A percentile compares a stretch with the other conserved stretches of the same genome.
Evolutionary conservation across 192 early-diverging fungal genomes (phyloP).

Genomic region (Paraglomus occultum): DNA sequence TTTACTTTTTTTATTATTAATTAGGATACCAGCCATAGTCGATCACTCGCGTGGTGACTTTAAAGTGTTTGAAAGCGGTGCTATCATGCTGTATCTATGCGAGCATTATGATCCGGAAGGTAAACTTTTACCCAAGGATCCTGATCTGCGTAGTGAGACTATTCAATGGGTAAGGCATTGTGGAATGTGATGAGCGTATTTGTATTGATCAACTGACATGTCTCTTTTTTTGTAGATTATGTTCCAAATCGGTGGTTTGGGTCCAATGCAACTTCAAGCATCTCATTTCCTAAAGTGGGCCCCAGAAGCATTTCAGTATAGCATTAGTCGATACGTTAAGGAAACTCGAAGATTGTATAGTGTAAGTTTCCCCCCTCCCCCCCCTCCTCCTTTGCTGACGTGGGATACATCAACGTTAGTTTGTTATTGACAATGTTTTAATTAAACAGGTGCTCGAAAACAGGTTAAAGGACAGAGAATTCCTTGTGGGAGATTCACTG

Average conservation of each 20-base stretch:
- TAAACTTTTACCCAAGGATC: conserved; percentile 44
- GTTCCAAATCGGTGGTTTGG: conserved; percentile 46
- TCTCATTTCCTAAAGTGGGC: conserved; percentile 49
- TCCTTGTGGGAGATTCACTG: conserved; percentile 38
- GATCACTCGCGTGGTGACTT: conserved; percentile 52
- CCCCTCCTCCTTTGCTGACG: too few relatives aligned
- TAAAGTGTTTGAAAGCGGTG: conserved; percentile 55
- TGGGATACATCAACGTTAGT: too few relatives aligned
- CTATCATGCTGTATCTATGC: conserved; percentile 57
- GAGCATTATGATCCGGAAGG: conserved; percentile 51
- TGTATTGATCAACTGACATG: neutral
- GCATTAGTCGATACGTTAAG: conserved; percentile 51
- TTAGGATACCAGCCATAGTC: conserved; percentile 44
- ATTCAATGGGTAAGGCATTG: conserved; percentile 41
- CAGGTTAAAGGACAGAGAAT: conserved; percentile 31
- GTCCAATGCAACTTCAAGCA: conserved; percentile 53
- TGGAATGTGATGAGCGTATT: neutral
- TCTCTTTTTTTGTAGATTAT: conserved; percentile 36
- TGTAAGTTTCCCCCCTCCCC: conserved; percentile 41
- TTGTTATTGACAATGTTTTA: too few relatives aligned
- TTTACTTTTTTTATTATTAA: neutral
- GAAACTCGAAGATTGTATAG: conserved; percentile 50
- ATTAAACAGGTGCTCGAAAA: too few relatives aligned
- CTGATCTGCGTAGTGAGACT: conserved; percentile 40
- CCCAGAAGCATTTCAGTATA: conserved; percentile 54